Conservation (phyloP, 2,329 filamentous ascomycete genomes). For the Arthrocladium fulminans region DNA sequence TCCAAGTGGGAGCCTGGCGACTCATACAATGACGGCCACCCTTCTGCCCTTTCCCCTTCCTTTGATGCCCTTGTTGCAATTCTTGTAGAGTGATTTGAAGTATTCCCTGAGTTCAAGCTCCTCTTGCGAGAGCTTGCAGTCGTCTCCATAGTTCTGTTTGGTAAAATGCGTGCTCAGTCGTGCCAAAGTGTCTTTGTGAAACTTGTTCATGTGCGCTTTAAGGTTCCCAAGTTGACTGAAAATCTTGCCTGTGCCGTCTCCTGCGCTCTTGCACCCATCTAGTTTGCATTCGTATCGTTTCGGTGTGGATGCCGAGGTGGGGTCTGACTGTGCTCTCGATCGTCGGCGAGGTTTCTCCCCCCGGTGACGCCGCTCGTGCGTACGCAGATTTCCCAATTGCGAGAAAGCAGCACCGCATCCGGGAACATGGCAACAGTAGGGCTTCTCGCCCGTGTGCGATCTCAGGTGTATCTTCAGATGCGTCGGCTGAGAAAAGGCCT, state of each 20-base stretch:
- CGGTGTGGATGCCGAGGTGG: background rate
- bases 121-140: constrained; percentile 47
- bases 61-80: constrained; percentile 97
- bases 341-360: constrained; percentile 46
- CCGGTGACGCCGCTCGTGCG: constrained; percentile 78
- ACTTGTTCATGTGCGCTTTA: constrained; percentile 93
- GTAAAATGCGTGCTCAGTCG: constrained; percentile 60
- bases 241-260: constrained; percentile 50
- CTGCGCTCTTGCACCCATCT: constrained; percentile 38
- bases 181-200: constrained; percentile 67
- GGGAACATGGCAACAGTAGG: constrained; percentile 66
- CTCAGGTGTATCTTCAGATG: constrained; percentile 84
- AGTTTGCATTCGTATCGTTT: constrained; percentile 71
- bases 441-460: constrained; percentile 81
- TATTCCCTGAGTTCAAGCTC: constrained; percentile 77
- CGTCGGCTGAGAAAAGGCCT: constrained; percentile 83
- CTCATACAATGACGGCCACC: constrained; percentile 34
- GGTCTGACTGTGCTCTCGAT: background rate
- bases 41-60: constrained; percentile 79
- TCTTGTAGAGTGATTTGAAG: constrained; percentile 84
- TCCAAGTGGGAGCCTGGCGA: background rate
- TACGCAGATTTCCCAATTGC: constrained; percentile 81
- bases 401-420: constrained; percentile 74
- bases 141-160: constrained; percentile 40
- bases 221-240: constrained; percentile 89